These are phyloP conservation scores for Boletus subparvulus DNA, from an alignment of 768 basidiomycete species.

Conservation along the genomic window DNA sequence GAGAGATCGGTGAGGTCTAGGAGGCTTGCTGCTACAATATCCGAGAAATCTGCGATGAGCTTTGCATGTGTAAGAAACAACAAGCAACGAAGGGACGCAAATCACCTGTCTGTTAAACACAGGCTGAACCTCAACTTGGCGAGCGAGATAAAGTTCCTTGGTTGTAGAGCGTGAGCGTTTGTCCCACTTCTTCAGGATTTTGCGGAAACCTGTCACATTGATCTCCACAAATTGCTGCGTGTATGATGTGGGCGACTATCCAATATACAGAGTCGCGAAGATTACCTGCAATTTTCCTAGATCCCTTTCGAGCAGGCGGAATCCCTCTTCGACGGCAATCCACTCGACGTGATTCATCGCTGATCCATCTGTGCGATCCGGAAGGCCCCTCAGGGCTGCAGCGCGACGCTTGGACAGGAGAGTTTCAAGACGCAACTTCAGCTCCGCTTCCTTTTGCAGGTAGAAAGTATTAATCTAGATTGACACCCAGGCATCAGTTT, in stretches of 20 bases:
- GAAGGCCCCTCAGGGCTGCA: slow-evolving; percentile 67
- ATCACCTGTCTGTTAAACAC: slow-evolving; percentile 92
- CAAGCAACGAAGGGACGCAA: slow-evolving; percentile 2
- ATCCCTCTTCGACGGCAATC: slow-evolving; percentile 95
- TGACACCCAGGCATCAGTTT: slow-evolving; percentile 5
- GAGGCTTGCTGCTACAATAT: slow-evolving; percentile 84
- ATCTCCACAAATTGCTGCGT: slow-evolving; percentile 93
- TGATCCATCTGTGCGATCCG: slow-evolving; percentile 63
- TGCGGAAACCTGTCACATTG: slow-evolving; percentile 94
- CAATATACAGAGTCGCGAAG: slow-evolving; percentile 12
- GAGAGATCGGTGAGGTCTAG: slow-evolving; percentile 77
- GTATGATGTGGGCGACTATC: slow-evolving; percentile 14
- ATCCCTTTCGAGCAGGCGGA: slow-evolving; percentile 90
- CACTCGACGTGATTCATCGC: slow-evolving; percentile 75
- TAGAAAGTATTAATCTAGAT: slow-evolving; percentile 95
- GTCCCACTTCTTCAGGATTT: slow-evolving; percentile 98
- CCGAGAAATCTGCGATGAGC: slow-evolving; percentile 94
- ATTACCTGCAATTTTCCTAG: slow-evolving; percentile 89
- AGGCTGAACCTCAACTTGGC: slow-evolving; percentile 98
- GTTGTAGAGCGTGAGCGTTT: slow-evolving; percentile 92
- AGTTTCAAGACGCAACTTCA: slow-evolving; percentile 88
- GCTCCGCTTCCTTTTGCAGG: slow-evolving; percentile 93
- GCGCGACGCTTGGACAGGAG: slow-evolving; percentile 91
- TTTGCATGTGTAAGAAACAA: slow-evolving; percentile 32
- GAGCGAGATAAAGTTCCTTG: slow-evolving; percentile 93